phyloP scores from a whole-genome alignment of 495 filamentous ascomycete genomes.

The Lophiostoma macrostomum region DNA sequence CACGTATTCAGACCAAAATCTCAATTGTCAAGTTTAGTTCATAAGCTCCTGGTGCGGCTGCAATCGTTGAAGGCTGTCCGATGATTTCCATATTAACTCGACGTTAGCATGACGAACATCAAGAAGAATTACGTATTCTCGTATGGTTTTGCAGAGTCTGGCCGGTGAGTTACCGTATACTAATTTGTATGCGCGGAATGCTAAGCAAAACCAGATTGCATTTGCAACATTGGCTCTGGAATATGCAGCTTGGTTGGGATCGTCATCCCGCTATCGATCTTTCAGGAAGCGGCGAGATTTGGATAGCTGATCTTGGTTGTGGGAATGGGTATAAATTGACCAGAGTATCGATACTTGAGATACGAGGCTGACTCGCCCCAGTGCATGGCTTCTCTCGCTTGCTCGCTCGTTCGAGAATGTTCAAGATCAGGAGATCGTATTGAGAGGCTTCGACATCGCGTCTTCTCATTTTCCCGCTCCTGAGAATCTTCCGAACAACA shows the following conservation, averaged over 20 bases:
- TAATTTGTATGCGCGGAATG: neutral
- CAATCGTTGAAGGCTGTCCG: too few relatives aligned
- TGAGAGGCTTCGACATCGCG: conserved; percentile 6
- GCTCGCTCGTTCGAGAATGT: neutral
- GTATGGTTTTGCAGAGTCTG: conserved; percentile 6
- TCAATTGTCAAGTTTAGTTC: too few relatives aligned
- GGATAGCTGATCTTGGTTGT: conserved; percentile 13
- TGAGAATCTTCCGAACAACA: neutral
- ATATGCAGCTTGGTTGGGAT: conserved; percentile 8
- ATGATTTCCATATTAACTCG: too few relatives aligned
- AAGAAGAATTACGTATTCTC: conserved; percentile 8
- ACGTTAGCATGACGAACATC: conserved; percentile 1
- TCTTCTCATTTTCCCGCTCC: conserved; percentile 1
- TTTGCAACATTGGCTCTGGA: conserved; percentile 18
- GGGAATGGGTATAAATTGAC: conserved; percentile 17
- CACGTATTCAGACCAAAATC: too few relatives aligned
- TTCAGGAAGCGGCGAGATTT: neutral
- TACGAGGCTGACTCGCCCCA: neutral
- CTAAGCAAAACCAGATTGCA: neutral
- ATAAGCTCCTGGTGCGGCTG: too few relatives aligned
- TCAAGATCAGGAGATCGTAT: neutral
- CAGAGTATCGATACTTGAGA: too few relatives aligned
- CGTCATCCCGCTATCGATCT: conserved; percentile 9
- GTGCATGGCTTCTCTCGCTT: conserved; percentile 2
- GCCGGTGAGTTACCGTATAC: neutral